Percentiles rank a stretch among this genome's conserved stretches.
These are phyloP conservation scores for Aspergillus baeticus DNA, from an alignment of 495 filamentous ascomycete genomes.

Conservation along the genomic window DNA sequence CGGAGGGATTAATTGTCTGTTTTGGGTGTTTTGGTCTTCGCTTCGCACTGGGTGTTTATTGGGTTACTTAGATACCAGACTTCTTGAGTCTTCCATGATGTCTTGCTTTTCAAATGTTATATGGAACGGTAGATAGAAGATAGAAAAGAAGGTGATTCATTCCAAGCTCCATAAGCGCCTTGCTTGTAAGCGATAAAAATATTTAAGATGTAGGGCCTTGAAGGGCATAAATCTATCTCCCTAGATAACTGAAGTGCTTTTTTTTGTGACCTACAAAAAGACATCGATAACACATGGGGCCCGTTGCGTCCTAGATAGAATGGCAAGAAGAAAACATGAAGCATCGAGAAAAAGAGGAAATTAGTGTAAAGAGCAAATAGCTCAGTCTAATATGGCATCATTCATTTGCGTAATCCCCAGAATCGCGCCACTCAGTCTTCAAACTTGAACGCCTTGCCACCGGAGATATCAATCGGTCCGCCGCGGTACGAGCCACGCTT, in stretches of 20 bases:
- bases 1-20: slow-evolving; percentile 14
- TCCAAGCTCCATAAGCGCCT: slow-evolving; percentile 31
- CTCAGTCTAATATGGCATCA: slow-evolving; percentile 1
- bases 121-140: too few species aligned
- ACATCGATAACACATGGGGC: background rate
- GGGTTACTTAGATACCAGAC: too few species aligned
- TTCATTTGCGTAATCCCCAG: background rate
- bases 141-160: slow-evolving; percentile 6
- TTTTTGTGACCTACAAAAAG: background rate
- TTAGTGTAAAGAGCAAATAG: background rate
- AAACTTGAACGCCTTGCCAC: slow-evolving; percentile 79
- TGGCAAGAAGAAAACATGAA: background rate
- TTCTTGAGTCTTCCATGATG: too few species aligned
- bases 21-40: background rate
- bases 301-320: background rate
- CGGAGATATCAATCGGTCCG: slow-evolving; percentile 71
- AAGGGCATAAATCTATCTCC: slow-evolving; percentile 15
- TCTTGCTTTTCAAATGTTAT: too few species aligned
- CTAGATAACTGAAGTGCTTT: slow-evolving; percentile 8
- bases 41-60: background rate
- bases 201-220: slow-evolving; percentile 14
- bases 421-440: slow-evolving; percentile 56
- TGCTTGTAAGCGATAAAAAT: slow-evolving; percentile 19
- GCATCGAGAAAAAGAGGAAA: background rate
- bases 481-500: slow-evolving; percentile 81